A percentile compares a stretch with the other conserved stretches of the same genome.
phyloP scores from a whole-genome alignment of 148 eudicot genomes.

The Rhododendron ovatum region DNA sequence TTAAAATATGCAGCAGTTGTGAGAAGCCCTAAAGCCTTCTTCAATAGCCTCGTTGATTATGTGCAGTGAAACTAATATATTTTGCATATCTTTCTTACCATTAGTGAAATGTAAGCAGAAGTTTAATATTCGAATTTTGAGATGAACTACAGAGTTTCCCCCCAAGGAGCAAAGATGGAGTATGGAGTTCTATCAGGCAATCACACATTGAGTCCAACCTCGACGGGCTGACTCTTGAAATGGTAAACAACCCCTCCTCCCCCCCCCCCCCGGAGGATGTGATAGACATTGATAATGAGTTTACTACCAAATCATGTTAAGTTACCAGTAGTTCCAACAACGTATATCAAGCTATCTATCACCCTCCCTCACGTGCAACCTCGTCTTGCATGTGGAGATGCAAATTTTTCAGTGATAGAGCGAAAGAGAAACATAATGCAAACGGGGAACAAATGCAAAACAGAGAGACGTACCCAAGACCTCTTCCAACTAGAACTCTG shows the following conservation, averaged over 20 bases:
- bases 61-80: background rate
- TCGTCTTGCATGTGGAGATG: too few species aligned
- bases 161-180: constrained; percentile 21
- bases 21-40: background rate
- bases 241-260: constrained; percentile 4
- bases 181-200: constrained; percentile 14
- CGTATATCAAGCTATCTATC: too few species aligned
- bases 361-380: too few species aligned
- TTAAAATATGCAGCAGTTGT: background rate
- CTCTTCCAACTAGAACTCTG: too few species aligned
- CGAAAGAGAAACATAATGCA: too few species aligned
- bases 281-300: background rate
- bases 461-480: too few species aligned
- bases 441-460: too few species aligned
- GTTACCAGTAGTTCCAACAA: too few species aligned
- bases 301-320: background rate
- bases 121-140: background rate
- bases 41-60: background rate
- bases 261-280: background rate
- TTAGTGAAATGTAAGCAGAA: background rate
- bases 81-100: background rate
- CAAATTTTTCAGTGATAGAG: too few species aligned
- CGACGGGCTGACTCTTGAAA: constrained; percentile 22
- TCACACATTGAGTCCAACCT: constrained; percentile 23
- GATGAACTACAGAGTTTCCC: constrained; percentile 18